Percentiles rank a stretch among this genome's conserved stretches.
Conservation (phyloP, 306 rosid genomes). For the Cajanus cajan region DNA sequence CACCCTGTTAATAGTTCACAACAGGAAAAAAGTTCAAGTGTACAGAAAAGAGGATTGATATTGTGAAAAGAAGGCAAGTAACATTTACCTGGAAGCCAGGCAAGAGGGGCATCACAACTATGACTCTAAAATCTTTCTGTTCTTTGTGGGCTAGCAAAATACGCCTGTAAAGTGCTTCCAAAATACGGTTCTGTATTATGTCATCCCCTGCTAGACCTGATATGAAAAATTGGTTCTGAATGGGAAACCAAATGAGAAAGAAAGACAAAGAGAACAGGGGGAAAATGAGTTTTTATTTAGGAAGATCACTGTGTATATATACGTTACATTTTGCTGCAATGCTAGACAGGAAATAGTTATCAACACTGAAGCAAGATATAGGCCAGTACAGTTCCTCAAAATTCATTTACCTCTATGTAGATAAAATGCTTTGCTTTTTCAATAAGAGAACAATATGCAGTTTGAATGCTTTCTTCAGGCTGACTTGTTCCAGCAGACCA, state of each 20-base stretch:
- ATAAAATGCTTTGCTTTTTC: constrained; percentile 88
- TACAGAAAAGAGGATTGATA: background rate
- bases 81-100: constrained; percentile 94
- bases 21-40: background rate
- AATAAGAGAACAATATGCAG: constrained; percentile 91
- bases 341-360: constrained; percentile 20
- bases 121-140: constrained; percentile 76
- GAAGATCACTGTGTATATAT: background rate
- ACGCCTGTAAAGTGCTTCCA: constrained; percentile 84
- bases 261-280: constrained; percentile 1
- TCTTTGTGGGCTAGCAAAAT: constrained; percentile 83
- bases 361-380: constrained; percentile 16
- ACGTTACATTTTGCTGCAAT: background rate
- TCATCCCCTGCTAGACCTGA: constrained; percentile 88
- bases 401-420: constrained; percentile 81
- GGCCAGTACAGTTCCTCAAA: background rate
- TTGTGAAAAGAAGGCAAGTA: background rate
- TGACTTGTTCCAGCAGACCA: constrained; percentile 98
- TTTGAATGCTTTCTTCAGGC: constrained; percentile 91
- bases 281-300: constrained; percentile 5
- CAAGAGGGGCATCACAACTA: constrained; percentile 84
- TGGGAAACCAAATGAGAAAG: constrained; percentile 26
- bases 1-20: constrained; percentile 62
- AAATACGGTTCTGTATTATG: constrained; percentile 70
- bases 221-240: constrained; percentile 94